Base-by-base conservation (phyloP, 2,329 filamentous ascomycete genomes). In the Teratosphaeria zuluensis region DNA sequence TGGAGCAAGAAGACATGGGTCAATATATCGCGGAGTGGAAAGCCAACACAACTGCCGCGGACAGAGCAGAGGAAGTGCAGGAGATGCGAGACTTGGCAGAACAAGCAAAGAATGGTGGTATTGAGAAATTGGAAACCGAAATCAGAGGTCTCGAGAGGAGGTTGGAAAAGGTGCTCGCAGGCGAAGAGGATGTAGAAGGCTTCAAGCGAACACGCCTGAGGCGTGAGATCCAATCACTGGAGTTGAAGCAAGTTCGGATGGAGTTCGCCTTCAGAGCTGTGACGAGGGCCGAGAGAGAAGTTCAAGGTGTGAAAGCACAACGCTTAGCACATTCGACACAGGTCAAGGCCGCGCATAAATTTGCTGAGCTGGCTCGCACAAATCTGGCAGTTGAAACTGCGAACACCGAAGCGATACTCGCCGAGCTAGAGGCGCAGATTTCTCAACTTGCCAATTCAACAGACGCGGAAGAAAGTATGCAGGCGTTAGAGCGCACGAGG, bases 1-100 rank as follows among this genome's bases (percentile, higher is more conserved):
- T 70, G 30, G 75, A 79, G 61, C 80, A 83, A 65, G 73, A 78
- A 51, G 65, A 73, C 53, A 70, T 68, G 46, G 72, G 69, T 12
- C 59, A 32, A 1, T 56, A 59, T 33, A 70, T 69, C 57, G 60
- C 56, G 51, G 60, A 59, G 61, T 66, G 56, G 56, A 32, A 58
- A n/a, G 38, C 19, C 28, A 33, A 54, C 9, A 33, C 57, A 19
- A 55, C 59, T 31, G 19, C 42, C 16, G 9, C 11, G 35, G 58
- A 62, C 21, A 61, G 61, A 38, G 53, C 59, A 28, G 53, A 32
- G 35, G 62, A 66, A 53, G 51, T 66, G 5, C 54, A 61, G 30
- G 59, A 63, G 53, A 67, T 69, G 51, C 48, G 61, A 3, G 52
- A 54, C n/a, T 54, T 70, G 51, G 62, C 63, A 30, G 35, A 59